Evolutionary conservation across 768 basidiomycete species (phyloP), one percentile per base, ranked within the genome.

Genomic region (Phanerochaete carnosa): DNA sequence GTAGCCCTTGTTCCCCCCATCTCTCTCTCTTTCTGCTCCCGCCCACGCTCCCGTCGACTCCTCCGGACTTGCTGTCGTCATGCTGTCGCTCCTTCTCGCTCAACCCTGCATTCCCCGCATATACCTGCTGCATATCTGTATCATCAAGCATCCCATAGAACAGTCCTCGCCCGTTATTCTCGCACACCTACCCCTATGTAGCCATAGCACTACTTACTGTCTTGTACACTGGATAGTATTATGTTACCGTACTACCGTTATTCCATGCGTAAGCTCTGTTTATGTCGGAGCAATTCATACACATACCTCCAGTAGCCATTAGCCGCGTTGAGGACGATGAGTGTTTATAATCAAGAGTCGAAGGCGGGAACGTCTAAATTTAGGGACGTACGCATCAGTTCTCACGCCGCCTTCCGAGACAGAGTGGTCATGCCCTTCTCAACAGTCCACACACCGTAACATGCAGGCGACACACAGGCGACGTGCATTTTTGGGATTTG

Each of bases 111-210:
- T 57, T 46, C 47, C 23, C 29, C 57, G 46, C 29, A 32, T 39
- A 35, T 50, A 23, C 16, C 57, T 29, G 15, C n/a, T 28, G 39
- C 47, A 58, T 9, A 15, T 37, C 30, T 58, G 57, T 58, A 58
- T 46, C 57, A 58, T 30, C 30, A 51, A 46, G 15, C 32, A 39
- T 39, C 39, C 33, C 33, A 35, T 43, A 43, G 39, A 43, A 35
- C 33, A 6, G 11, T 11, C n/a, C 39, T 58, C 33, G 51, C 43
- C 49, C 51, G 30, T 32, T 33, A 22, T 22, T 33, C n/a, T 4
- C 29, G 19, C n/a, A 12, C 16, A n/a, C 6, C n/a, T 52, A 13
- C 29, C 23, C 16, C n/a, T 32, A 29, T 52, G 51, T 52, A 52
- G 51, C 51, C 51, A n/a, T 52, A 52, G 51, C 23, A 52, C 29